Evolutionary conservation across 2,329 filamentous ascomycete species (phyloP).

Genomic region (Xylariaceae sp.): DNA sequence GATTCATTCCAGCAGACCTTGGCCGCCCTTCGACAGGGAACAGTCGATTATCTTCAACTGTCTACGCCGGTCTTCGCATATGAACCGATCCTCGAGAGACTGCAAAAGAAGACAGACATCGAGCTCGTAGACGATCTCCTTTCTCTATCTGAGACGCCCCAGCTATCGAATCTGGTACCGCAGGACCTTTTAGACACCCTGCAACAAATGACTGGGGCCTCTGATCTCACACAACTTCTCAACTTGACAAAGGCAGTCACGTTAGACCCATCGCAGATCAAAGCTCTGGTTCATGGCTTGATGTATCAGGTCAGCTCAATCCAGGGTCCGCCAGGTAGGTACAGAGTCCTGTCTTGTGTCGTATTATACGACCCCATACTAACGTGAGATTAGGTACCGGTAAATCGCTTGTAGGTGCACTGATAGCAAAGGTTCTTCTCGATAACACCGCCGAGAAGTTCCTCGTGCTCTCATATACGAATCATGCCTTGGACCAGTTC

Average conservation of each 20-base stretch:
- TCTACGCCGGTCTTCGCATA: constrained; percentile 64
- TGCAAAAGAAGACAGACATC: constrained; percentile 52
- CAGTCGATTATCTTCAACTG: constrained; percentile 50
- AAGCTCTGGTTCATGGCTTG: constrained; percentile 52
- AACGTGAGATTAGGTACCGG: constrained; percentile 52
- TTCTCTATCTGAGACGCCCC: constrained; percentile 20
- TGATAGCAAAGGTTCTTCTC: constrained; percentile 53
- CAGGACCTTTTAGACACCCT: constrained; percentile 8
- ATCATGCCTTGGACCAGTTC: constrained; percentile 63
- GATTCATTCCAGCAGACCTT: constrained; percentile 44
- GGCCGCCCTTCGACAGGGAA: constrained; percentile 34
- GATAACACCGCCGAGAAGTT: constrained; percentile 46
- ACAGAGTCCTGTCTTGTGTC: background rate
- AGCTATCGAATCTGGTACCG: constrained; percentile 14
- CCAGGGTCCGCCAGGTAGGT: constrained; percentile 63
- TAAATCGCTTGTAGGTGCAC: constrained; percentile 67
- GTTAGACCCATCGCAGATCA: constrained; percentile 44
- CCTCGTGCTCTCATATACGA: constrained; percentile 63
- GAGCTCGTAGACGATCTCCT: constrained; percentile 53
- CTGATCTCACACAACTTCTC: constrained; percentile 10
- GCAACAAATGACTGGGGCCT: background rate
- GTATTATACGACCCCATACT: background rate
- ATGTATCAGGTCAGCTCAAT: constrained; percentile 53
- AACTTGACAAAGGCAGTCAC: constrained; percentile 8
- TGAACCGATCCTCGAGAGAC: constrained; percentile 57